These are phyloP conservation scores for Eutrema japonicum DNA, from an alignment of 345 rosid species.

Conservation along the genomic window DNA sequence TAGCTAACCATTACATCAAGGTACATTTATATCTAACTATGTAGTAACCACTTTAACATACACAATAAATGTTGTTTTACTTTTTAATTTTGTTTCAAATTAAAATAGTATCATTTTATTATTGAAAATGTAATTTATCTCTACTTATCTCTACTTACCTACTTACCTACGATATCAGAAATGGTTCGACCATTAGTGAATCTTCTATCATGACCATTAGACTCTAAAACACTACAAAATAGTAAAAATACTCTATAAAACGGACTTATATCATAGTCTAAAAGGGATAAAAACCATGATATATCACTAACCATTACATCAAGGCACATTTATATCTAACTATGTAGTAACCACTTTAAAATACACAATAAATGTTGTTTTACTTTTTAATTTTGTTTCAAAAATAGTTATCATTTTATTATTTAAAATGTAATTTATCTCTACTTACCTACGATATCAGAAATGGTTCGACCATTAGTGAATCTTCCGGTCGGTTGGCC, in stretches of 20 bases:
- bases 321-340: slow-evolving; percentile 30
- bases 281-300: too few species aligned
- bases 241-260: too few species aligned
- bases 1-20: slow-evolving; percentile 33
- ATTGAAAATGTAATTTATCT: background rate
- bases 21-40: slow-evolving; percentile 29
- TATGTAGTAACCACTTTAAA: slow-evolving; percentile 5
- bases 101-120: background rate
- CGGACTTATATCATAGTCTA: too few species aligned
- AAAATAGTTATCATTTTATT: background rate
- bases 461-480: slow-evolving; percentile 86
- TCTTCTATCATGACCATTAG: too few species aligned
- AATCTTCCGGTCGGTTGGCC: slow-evolving; percentile 77
- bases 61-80: slow-evolving; percentile 11
- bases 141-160: too few species aligned
- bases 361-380: slow-evolving; percentile 8
- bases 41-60: background rate
- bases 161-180: slow-evolving; percentile 70
- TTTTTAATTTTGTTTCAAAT: background rate
- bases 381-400: background rate
- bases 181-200: slow-evolving; percentile 88
- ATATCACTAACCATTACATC: slow-evolving; percentile 35
- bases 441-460: slow-evolving; percentile 72
- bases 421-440: background rate
- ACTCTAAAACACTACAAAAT: too few species aligned